Evolutionary conservation across 495 filamentous ascomycete genomes (phyloP).

Genomic region (Aspergillus nanangensis): DNA sequence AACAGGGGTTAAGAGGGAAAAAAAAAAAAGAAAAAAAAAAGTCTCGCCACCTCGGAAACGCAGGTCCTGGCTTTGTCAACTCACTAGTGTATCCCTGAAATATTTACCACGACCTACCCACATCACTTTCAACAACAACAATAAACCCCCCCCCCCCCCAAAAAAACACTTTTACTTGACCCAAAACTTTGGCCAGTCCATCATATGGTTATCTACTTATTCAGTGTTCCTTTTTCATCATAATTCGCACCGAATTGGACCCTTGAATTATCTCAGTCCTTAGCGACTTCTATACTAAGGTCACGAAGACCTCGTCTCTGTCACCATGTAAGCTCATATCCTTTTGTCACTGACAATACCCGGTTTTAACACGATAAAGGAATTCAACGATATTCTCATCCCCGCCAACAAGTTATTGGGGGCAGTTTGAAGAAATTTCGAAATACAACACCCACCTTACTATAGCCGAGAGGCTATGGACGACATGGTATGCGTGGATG

Average conservation of each 20-base stretch:
- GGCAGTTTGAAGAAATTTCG: slow-evolving; percentile 79
- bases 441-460: slow-evolving; percentile 87
- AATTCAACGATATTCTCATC: slow-evolving; percentile 52
- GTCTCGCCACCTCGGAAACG: slow-evolving; percentile 42
- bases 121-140: background rate
- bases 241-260: too few relatives aligned
- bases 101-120: slow-evolving; percentile 8
- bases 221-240: too few relatives aligned
- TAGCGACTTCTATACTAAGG: too few relatives aligned
- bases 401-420: slow-evolving; percentile 63
- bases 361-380: slow-evolving; percentile 30
- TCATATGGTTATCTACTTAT: too few relatives aligned
- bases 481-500: slow-evolving; percentile 98
- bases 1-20: slow-evolving; percentile 18
- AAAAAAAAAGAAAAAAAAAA: slow-evolving; percentile 10
- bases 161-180: background rate
- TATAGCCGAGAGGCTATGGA: slow-evolving; percentile 79
- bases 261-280: too few relatives aligned
- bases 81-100: slow-evolving; percentile 17
- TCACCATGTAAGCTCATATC: too few relatives aligned
- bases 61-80: slow-evolving; percentile 11
- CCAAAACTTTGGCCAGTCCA: background rate
- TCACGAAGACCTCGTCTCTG: too few relatives aligned
- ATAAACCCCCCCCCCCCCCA: background rate
- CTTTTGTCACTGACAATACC: too few relatives aligned